Evolutionary conservation across 768 basidiomycete species (phyloP), one percentile per base, ranked within the genome.

Genomic region (Mycena vulgaris): DNA sequence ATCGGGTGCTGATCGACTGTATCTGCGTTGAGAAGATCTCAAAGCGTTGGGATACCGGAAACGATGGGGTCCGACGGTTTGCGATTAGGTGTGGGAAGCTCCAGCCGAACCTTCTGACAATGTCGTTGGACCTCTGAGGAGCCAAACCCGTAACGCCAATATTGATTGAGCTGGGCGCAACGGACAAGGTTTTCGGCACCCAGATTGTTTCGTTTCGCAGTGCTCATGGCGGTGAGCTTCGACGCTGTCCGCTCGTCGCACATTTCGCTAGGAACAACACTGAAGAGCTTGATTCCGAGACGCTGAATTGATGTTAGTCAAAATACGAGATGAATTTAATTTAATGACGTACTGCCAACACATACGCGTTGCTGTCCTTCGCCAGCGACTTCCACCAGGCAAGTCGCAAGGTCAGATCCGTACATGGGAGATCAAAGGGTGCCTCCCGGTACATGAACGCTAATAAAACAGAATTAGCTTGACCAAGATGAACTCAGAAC

Each of bases 381-480:
- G 63, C 21, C 1, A 63, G 16, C 5, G 52, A 19, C 30, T 63
- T 63, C 63, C 63, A 63, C 63, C 63, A 63, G 13, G 17, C 28
- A 14, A 63, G 40, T 14, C 52, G 52, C 19, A 63, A 16, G 17
- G 51, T n/a, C 51, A 23, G 3, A 33, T 55, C 37, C 3, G 27
- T 45, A n/a, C n/a, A n/a, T n/a, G n/a, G n/a, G n/a, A n/a, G n/a
- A n/a, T n/a, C n/a, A n/a, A n/a, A n/a, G n/a, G 62, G 51, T 31
- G 62, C 62, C 39, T 63, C 62, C 4, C 62, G 37, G 17, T 63
- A 63, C 63, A 63, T 63, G 30, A 55, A 63, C 3, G 63, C 63
- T 63, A 9, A 13, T 16, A 0, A 37, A 9, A 3, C n/a, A n/a
- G 0, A 23, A 13, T 53, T 19, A 63, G 37, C 31, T 17, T 3